These are phyloP conservation scores for Eimeria praecox DNA, from an alignment of 169 alveolate genomes.

Conservation along the genomic window DNA sequence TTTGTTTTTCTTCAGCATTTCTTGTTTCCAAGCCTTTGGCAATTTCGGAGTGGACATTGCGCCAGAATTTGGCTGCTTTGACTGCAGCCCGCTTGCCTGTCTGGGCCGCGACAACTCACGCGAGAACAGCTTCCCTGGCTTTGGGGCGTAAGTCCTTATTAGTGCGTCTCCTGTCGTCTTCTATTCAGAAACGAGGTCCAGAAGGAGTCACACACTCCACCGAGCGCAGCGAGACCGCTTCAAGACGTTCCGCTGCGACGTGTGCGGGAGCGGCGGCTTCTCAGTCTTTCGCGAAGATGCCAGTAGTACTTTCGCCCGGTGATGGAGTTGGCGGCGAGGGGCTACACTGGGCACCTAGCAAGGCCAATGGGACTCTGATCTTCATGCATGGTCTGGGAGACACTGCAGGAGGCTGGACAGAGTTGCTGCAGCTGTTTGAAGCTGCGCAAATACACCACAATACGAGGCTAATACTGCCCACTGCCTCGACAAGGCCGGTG, in stretches of 20 bases:
- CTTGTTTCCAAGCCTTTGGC: neutral
- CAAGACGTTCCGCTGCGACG: neutral
- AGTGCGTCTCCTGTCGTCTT: constrained; percentile 34
- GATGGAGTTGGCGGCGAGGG: constrained; percentile 55
- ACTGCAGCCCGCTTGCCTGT: constrained; percentile 11
- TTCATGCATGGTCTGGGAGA: constrained; percentile 83
- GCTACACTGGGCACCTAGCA: constrained; percentile 59
- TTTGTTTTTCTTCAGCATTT: constrained; percentile 8
- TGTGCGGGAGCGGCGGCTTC: neutral
- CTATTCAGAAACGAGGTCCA: neutral
- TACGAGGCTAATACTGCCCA: constrained; percentile 76
- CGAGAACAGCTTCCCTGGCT: neutral
- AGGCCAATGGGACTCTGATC: constrained; percentile 46
- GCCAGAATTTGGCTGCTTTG: neutral
- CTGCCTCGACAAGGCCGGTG: constrained; percentile 81
- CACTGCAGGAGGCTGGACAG: constrained; percentile 81
- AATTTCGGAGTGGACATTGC: neutral
- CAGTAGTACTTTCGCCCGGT: constrained; percentile 48
- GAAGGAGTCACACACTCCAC: neutral
- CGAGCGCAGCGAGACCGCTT: neutral
- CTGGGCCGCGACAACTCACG: neutral
- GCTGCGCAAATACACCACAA: constrained; percentile 13
- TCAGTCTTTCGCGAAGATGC: neutral
- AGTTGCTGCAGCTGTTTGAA: constrained; percentile 48
- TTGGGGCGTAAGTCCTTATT: neutral